Base-by-base conservation (phyloP, 1,284 basidiomycete species). In the Leccinum subrobustum region DNA sequence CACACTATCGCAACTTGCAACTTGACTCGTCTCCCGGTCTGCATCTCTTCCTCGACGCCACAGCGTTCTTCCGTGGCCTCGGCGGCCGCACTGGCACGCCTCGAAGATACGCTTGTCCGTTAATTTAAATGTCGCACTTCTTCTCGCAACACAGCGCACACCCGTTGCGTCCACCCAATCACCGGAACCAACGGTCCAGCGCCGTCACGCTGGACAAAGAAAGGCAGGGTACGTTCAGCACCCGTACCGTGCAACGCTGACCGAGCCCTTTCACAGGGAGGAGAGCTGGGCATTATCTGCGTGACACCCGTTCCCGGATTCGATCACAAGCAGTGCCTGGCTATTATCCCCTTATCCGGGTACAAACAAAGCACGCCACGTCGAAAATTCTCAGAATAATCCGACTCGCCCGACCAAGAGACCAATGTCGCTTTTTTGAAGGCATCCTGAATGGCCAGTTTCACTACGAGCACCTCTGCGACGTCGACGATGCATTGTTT, bases 311-410 rank as follows among this genome's bases (percentile, higher is more conserved):
- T 67, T 66, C 48, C 29, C 42, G 51, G 42, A 52, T 63, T 63
- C 54, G 66, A 70, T 74, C 68, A 69, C 68, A 70, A 62, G 60
- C 62, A 44, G 61, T 66, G 60, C 63, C 56, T 50, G 59, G 66
- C 31, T 31, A 4, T 53, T 63, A 63, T 64, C 60, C 60, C 62
- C 71, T 75, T 73, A 71, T 74, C 68, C 61, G 29, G 20, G 58
- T 23, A 64, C 70, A 75, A 75, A 75, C 57, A 75, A 75, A 61
- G 61, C 73, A 74, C 64, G 60, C 68, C 54, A 54, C 55, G 8
- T 60, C 47, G 54, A 54, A 51, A 48, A 60, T 56, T 59, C 25
- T 37, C 63, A 56, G 55, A 62, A 61, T 66, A 60, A 18, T 62
- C 60, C 57, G 60, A 60, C 54, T 25, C 52, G 18, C 44, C 56